Evolutionary conservation across 306 rosid genomes (phyloP).

Genomic region (Cyclanthera cordifolia): DNA sequence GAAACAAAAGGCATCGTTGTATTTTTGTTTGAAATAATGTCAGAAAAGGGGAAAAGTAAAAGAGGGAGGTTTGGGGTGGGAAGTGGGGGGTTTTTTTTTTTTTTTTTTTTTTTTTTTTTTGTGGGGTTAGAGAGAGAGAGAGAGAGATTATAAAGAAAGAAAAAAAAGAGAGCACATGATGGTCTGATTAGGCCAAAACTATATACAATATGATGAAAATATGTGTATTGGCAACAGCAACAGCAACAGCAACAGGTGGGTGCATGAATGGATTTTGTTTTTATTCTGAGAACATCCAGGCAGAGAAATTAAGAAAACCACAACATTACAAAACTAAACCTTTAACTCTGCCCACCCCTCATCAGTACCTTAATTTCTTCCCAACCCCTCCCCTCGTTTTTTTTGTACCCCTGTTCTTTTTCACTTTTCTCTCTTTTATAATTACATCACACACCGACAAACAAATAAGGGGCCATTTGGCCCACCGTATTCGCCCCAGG

Average conservation of each 20-base stretch:
- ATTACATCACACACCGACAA: not conserved
- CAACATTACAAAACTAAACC: not conserved
- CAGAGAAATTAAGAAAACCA: not conserved
- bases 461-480: too few species aligned
- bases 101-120: too few species aligned
- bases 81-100: too few species aligned
- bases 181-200: slow-evolving; percentile 1
- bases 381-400: not conserved
- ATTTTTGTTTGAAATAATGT: not conserved
- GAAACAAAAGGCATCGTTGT: not conserved
- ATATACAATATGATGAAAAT: not conserved
- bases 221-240: not conserved
- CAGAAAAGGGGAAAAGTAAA: not conserved
- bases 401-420: not conserved
- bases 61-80: not conserved
- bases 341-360: not conserved
- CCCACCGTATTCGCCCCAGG: too few species aligned
- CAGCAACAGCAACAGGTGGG: slow-evolving; percentile 8
- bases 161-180: not conserved
- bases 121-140: slow-evolving; percentile 10
- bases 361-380: not conserved
- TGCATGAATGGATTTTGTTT: slow-evolving; percentile 1
- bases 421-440: not conserved
- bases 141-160: not conserved
- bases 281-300: not conserved